These are phyloP conservation scores for Magnaporthiopsis incrustans DNA, from an alignment of 2,329 filamentous ascomycete genomes.

Conservation along the genomic window DNA sequence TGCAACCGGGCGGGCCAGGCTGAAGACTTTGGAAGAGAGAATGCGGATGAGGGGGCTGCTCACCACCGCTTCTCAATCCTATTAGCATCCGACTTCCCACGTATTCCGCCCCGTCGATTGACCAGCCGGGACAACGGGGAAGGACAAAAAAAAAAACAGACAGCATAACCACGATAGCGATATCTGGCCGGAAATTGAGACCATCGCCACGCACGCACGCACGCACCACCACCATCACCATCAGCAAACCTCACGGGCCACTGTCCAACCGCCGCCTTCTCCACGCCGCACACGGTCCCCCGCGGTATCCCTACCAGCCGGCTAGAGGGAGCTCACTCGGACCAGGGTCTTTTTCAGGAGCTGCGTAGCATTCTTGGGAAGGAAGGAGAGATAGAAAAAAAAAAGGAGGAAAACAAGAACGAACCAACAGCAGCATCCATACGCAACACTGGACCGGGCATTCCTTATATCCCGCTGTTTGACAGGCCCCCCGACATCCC, in stretches of 20 bases:
- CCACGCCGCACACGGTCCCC: background rate
- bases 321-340: background rate
- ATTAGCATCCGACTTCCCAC: too few species aligned
- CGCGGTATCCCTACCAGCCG: background rate
- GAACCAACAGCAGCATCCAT: background rate
- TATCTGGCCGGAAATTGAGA: background rate
- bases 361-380: background rate
- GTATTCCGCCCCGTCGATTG: too few species aligned
- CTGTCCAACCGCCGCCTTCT: background rate
- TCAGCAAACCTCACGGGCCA: background rate
- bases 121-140: background rate
- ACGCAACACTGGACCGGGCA: background rate
- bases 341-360: background rate
- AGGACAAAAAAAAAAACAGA: background rate
- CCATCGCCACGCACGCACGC: background rate
- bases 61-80: too few species aligned
- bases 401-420: background rate
- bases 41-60: too few species aligned
- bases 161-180: background rate
- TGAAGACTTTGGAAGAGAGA: too few species aligned
- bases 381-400: background rate
- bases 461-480: background rate
- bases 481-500: background rate
- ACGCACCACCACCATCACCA: background rate
- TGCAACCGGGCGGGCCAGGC: background rate